Base-by-base conservation (phyloP, 139 green algal genomes). In the Yamagishiella unicocca region DNA sequence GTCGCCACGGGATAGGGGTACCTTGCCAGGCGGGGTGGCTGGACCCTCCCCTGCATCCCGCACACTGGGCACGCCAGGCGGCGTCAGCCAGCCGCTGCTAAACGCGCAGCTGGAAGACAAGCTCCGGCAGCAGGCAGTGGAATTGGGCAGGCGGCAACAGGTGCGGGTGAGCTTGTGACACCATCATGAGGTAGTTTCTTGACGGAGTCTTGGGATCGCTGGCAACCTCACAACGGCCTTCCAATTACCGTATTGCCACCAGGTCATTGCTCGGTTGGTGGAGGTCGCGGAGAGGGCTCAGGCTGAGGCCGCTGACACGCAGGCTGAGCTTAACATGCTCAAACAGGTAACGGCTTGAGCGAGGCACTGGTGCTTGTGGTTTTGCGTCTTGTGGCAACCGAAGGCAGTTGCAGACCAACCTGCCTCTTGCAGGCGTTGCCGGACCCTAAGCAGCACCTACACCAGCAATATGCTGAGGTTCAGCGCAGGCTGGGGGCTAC, bases 91-190 rank as follows among this genome's bases (percentile, higher is more conserved):
- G n/a, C n/a, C n/a, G n/a, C n/a, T n/a, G n/a, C n/a, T n/a, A n/a
- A n/a, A n/a, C n/a, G n/a, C 64, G 7, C 53, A 53, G 10, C 71
- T 92, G 40, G 89, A 90, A 62, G 46, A 24, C 21, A 46, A 68
- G 72, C 80, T 92, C 25, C 38, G 71, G 25, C 42, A 81, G 31
- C 89, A 92, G 46, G 84, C 81, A 21, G 80, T 80, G 0, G 84
- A 92, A 82, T 85, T 90, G 62, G 62, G 25, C 1, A n/a, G 77
- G 6, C 31, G 50, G 58, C 89, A 92, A 61, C 89, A 92, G 78
- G 54, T 88, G 43, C 27, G 67, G 2, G 2, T n/a, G n/a, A n/a
- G n/a, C n/a, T n/a, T n/a, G n/a, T n/a, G n/a, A n/a, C n/a, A n/a
- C n/a, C n/a, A n/a, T n/a, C n/a, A n/a, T n/a, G n/a, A n/a, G n/a